phyloP scores from a whole-genome alignment of 177 flowering plant genomes.

The Vitis hybrid region DNA sequence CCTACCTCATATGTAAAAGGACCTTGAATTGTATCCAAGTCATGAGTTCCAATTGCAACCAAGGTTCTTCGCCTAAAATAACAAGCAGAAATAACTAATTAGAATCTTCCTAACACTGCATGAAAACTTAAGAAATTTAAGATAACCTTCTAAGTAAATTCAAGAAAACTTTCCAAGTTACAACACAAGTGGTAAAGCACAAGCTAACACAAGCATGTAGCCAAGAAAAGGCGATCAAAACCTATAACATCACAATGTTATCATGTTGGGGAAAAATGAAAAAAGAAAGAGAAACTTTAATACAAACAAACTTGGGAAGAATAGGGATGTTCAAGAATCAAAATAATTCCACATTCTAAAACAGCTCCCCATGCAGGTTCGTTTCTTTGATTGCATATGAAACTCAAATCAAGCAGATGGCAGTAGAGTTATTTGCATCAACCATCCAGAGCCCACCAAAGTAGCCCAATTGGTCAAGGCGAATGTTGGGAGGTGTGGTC shows the following conservation, averaged over 20 bases:
- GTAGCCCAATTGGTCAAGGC: too few relatives aligned
- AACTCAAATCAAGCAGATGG: too few relatives aligned
- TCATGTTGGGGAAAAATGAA: neutral
- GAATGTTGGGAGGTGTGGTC: too few relatives aligned
- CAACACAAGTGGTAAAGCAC: neutral
- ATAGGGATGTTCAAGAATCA: too few relatives aligned
- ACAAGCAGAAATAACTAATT: conserved; percentile 2
- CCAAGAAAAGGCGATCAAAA: neutral
- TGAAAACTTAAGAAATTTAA: neutral
- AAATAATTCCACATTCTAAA: too few relatives aligned
- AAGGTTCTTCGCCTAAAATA: conserved; percentile 76
- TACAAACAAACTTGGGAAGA: too few relatives aligned
- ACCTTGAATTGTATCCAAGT: conserved; percentile 81
- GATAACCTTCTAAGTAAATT: neutral
- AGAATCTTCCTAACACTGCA: neutral
- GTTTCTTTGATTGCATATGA: too few relatives aligned
- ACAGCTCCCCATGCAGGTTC: too few relatives aligned
- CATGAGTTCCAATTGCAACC: conserved; percentile 98
- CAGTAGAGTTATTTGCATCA: too few relatives aligned
- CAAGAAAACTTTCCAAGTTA: neutral
- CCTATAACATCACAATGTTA: neutral
- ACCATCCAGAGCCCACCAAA: too few relatives aligned
- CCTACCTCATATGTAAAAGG: conserved; percentile 96
- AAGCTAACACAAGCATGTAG: neutral
- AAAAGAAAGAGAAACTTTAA: neutral